A percentile compares a stretch with the other conserved stretches of the same genome.
Conservation (phyloP, 768 basidiomycete genomes). For the Roridomyces roridus region DNA sequence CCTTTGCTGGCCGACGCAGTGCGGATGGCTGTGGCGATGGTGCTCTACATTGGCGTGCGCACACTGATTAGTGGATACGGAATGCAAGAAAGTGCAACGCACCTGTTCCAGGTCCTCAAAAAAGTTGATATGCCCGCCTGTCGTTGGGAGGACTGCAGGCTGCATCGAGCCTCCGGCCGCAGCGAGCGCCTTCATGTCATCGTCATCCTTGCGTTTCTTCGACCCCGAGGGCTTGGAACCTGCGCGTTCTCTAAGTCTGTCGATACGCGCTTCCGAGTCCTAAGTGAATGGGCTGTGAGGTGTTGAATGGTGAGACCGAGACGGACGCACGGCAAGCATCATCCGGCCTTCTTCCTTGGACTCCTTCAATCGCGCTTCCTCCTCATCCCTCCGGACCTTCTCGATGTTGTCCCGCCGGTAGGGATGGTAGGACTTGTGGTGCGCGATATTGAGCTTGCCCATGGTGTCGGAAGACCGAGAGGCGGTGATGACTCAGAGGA, state of each 20-base stretch:
- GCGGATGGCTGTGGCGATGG: slow-evolving; percentile 51
- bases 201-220: slow-evolving; percentile 43
- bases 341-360: slow-evolving; percentile 74
- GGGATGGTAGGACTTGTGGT: slow-evolving; percentile 91
- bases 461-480: no score
- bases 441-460: slow-evolving; percentile 89
- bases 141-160: slow-evolving; percentile 47
- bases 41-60: no score
- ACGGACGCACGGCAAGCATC: slow-evolving; percentile 70
- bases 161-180: slow-evolving; percentile 31
- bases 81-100: not conserved
- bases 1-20: slow-evolving; percentile 31
- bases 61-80: no score
- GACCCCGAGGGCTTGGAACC: slow-evolving; percentile 46
- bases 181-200: slow-evolving; percentile 34
- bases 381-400: slow-evolving; percentile 80
- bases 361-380: slow-evolving; percentile 71
- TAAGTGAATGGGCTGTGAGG: slow-evolving; percentile 40
- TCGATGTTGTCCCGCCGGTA: slow-evolving; percentile 88
- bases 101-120: slow-evolving; percentile 86
- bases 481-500: no score
- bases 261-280: slow-evolving; percentile 85
- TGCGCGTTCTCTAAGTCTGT: slow-evolving; percentile 65
- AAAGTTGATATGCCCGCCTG: slow-evolving; percentile 79
- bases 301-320: no score